Conservation (phyloP, 2,329 filamentous ascomycete species). For the Beauveria sp. region DNA sequence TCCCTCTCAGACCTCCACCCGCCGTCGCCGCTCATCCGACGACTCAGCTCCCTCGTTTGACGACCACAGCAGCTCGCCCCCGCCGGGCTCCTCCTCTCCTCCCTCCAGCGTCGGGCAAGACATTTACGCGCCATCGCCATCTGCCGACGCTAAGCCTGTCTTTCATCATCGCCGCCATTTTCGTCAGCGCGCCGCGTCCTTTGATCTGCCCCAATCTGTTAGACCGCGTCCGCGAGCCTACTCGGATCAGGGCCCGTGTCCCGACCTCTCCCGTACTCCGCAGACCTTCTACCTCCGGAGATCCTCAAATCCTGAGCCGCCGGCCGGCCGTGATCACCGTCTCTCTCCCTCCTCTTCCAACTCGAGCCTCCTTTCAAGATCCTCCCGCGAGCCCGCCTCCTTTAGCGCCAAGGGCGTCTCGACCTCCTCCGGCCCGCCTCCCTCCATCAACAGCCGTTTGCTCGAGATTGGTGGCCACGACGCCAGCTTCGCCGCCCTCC, state of each 20-base stretch:
- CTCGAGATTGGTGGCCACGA: constrained; percentile 24
- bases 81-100: constrained; percentile 2
- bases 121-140: not conserved
- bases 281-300: constrained; percentile 22
- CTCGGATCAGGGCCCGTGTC: constrained; percentile 12
- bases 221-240: constrained; percentile 6
- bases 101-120: constrained; percentile 1
- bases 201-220: not conserved
- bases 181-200: not conserved
- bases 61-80: not conserved
- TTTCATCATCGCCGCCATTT: not conserved
- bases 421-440: constrained; percentile 23
- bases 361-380: constrained; percentile 24
- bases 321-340: constrained; percentile 6
- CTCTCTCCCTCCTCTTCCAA: constrained; percentile 13
- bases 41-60: constrained; percentile 2
- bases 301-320: constrained; percentile 29
- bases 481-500: constrained; percentile 17
- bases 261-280: constrained; percentile 16
- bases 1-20: not conserved
- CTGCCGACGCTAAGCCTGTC: not conserved
- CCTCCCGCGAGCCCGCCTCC: constrained; percentile 32
- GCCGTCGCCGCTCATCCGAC: not conserved
- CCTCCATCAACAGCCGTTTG: constrained; percentile 26
- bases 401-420: constrained; percentile 29